Evolutionary conservation across 257 asterid genomes (phyloP), one percentile per base, ranked within the genome.

Genomic region (Thymus quinquecostatus): DNA sequence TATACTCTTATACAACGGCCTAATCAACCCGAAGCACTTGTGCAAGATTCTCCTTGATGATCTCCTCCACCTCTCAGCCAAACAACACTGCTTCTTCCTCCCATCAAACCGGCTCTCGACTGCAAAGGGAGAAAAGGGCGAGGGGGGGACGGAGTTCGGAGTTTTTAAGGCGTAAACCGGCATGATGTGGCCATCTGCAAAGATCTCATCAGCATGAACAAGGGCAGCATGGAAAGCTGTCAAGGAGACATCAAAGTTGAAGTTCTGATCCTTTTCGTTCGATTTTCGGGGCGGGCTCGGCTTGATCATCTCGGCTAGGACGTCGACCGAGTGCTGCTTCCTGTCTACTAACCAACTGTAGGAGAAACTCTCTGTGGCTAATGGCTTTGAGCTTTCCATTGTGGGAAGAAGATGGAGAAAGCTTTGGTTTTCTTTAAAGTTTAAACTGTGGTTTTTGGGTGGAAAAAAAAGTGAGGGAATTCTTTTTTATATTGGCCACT

Each of bases 341-440:
- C 53, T 70, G 75, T 80, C 80, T 41, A 72, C 60, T 65, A 88
- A 80, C 92, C 95, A 88, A n/a, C 92, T 88, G 83, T 82, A 82
- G 10, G 95, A 88, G 60, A 88, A 88, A 10, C 95, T 88, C 69
- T 88, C 92, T 5, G 90, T 82, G 72, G 92, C 90, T 34, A 86
- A 70, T 53, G 83, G 78, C 3, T 86, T 76, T 7, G 86, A 77
- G 68, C 76, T 79, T 70, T 88, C 95, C 95, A 88, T 88, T 47
- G 14, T 30, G 74, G 65, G 70, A 61, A 69, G 68, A 30, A 44
- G 41, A n/a, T 45, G 54, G 67, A 27, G 59, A 61, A 13, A 60
- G 69, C 14, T 69, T 32, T 56, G 14, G 77, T 41, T 44, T 75
- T 81, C 21, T 21, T 21, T 21, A 21, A 21, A 21, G 21, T 21